Base-by-base conservation (phyloP, 2,329 filamentous ascomycete species). In the Penicillium sp. region DNA sequence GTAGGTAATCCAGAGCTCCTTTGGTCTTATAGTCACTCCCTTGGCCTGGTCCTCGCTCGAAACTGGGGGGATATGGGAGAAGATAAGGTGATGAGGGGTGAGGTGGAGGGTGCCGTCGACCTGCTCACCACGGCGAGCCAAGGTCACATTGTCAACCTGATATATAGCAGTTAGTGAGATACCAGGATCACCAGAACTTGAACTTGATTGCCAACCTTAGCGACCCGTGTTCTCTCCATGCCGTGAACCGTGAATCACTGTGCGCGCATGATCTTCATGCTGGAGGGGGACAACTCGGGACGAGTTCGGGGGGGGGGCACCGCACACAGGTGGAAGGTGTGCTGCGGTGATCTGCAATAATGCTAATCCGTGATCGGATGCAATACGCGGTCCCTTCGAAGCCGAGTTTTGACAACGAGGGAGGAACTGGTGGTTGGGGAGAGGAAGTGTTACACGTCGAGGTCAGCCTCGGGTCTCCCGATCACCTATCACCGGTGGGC, bases 1-100 rank as follows among this genome's bases (percentile, higher is more conserved):
- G 66, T 90, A 98, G 11, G 93, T 90, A 39, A 97, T 87, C 87
- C 91, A 98, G 60, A 86, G 80, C 67, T 95, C 87, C 61, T 82
- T 76, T 15, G 77, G 72, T 50, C 71, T 72, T 41, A 64, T 62
- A n/a, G 54, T 43, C n/a, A 58, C 47, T 15, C 68, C 67, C 34
- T 72, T 65, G 31, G 66, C 60, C 45, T 65, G 57, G 32, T 64
- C 62, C 46, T 62, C 56, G 45, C 66, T 62, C 25, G 67, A 59
- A 41, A 48, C 39, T 51, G 66, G 64, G 37, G 76, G 76, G 9
- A 70, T 64, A 62, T 79, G 78, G 50, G 73, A 77, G 68, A 83
- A 83, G 56, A 82, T 80, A 37, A 84, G 69, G 59, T 84, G 80
- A 65, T 83, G 78, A 59, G 76, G 73, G 54, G 76, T 79, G 40